Conservation (phyloP, 805 yeast genomes). For the Starmera caribaea region DNA sequence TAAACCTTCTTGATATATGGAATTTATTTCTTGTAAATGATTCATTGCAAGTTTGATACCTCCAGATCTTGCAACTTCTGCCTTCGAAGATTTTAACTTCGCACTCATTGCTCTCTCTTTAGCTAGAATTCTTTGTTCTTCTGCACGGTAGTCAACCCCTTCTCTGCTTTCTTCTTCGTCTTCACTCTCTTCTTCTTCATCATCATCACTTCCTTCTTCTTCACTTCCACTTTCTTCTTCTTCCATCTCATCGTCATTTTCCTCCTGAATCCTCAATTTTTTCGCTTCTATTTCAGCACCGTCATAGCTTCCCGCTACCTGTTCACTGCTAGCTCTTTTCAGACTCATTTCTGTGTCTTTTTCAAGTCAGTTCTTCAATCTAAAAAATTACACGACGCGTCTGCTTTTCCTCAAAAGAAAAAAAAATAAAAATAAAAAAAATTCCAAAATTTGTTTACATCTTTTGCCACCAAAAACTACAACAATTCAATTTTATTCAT, state of each 20-base stretch:
- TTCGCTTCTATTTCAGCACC: slow-evolving; percentile 2
- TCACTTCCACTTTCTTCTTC: neutral
- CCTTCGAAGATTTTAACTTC: slow-evolving; percentile 27
- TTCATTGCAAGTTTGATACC: slow-evolving; percentile 40
- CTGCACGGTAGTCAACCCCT: neutral
- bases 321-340: slow-evolving; percentile 6
- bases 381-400: neutral
- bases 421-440: too few relatives aligned
- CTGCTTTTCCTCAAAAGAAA: slow-evolving; percentile 1
- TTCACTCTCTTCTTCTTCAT: slow-evolving; percentile 1
- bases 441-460: too few relatives aligned
- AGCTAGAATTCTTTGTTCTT: slow-evolving; percentile 21
- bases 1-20: slow-evolving; percentile 33
- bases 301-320: slow-evolving; percentile 6
- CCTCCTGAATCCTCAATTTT: neutral
- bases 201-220: neutral
- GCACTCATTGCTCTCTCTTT: slow-evolving; percentile 22
- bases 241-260: neutral
- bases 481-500: too few relatives aligned
- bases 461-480: too few relatives aligned
- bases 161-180: neutral
- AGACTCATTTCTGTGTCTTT: neutral
- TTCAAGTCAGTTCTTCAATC: too few relatives aligned
- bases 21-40: slow-evolving; percentile 36
- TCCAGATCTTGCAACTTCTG: slow-evolving; percentile 46